Base-by-base conservation (phyloP, 1,139 yeast genomes). In the Taiozyma onychis region DNA sequence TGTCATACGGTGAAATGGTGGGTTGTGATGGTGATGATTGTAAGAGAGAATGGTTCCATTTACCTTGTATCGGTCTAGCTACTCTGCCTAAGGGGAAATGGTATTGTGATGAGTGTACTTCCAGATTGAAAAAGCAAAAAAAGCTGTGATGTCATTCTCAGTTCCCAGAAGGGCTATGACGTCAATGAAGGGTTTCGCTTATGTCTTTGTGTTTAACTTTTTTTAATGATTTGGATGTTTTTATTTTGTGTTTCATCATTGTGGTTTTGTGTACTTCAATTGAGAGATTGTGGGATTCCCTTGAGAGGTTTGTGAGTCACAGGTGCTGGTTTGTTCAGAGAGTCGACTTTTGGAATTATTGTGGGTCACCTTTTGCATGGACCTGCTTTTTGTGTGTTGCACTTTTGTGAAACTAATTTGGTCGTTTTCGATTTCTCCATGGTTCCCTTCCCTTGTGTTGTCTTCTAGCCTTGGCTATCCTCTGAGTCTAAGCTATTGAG, bases 1-100 rank as follows among this genome's bases (percentile, higher is more conserved):
- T 90, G 1, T 91, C 98, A 4, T 91, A 88, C 67, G 99, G 99
- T 21, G 98, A 93, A 64, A 93, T 93, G 99, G 97, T 93, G 54
- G 99, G 96, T 3, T 93, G 99, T 70, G 99, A 93, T 65, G 97
- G 97, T 3, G 93, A 87, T 45, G 83, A 85, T 55, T 93, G 99
- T 71, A 85, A 85, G 65, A 76, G 91, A 49, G 98, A 93, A 68
- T 93, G 99, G 99, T 93, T 93, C 73, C 99, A 93, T 70, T 75
- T 91, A 63, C 97, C 97, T 18, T 93, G 99, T 68, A 91, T 90
- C 47, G 97, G 97, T 2, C 78, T 91, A 57, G 82, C 83, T 47
- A 87, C 90, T 50, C 85, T 95, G 10, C 99, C 99, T 7, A 88
- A 85, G 69, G 99, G 98, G 4, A 89, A 89, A 62, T 93, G 99